phyloP scores from a whole-genome alignment of 2,329 filamentous ascomycete genomes.

The Claviceps fusiformis region DNA sequence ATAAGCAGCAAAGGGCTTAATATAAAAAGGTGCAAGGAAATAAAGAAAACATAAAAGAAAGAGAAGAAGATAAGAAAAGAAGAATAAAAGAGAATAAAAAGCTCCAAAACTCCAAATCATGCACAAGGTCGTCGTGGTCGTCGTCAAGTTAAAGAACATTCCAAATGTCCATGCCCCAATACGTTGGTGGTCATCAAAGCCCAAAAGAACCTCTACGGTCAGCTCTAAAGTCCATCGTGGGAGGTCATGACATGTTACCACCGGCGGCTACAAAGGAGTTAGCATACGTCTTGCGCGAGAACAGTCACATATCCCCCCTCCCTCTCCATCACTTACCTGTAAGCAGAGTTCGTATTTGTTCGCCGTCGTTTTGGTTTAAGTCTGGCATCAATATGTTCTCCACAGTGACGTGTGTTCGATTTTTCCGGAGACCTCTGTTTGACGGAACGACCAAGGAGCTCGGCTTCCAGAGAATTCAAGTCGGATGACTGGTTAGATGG shows the following conservation, averaged over 20 bases:
- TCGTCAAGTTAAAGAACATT: not conserved
- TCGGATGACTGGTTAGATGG: slow-evolving; percentile 21
- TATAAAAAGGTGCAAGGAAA: not conserved
- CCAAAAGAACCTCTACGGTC: not conserved
- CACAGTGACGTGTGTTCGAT: slow-evolving; percentile 9
- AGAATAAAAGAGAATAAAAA: not conserved
- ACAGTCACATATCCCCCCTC: too few species aligned
- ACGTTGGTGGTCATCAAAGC: not conserved
- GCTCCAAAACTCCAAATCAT: slow-evolving; percentile 1
- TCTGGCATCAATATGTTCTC: slow-evolving; percentile 7
- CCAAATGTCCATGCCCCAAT: not conserved
- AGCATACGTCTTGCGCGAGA: not conserved
- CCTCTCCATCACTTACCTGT: slow-evolving; percentile 17
- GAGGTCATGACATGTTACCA: slow-evolving; percentile 13
- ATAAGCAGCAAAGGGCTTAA: too few species aligned
- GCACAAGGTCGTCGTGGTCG: slow-evolving; percentile 4
- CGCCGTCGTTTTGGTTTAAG: slow-evolving; percentile 19
- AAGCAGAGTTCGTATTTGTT: slow-evolving; percentile 23
- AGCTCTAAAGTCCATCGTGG: not conserved
- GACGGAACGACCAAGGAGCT: slow-evolving; percentile 21
- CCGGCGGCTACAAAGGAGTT: slow-evolving; percentile 17
- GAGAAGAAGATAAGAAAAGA: not conserved
- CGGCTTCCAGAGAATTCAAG: slow-evolving; percentile 25
- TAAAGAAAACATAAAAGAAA: not conserved
- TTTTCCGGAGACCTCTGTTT: slow-evolving; percentile 18